phyloP scores from a whole-genome alignment of 1,284 basidiomycete species.

The Heterobasidion annosum region DNA sequence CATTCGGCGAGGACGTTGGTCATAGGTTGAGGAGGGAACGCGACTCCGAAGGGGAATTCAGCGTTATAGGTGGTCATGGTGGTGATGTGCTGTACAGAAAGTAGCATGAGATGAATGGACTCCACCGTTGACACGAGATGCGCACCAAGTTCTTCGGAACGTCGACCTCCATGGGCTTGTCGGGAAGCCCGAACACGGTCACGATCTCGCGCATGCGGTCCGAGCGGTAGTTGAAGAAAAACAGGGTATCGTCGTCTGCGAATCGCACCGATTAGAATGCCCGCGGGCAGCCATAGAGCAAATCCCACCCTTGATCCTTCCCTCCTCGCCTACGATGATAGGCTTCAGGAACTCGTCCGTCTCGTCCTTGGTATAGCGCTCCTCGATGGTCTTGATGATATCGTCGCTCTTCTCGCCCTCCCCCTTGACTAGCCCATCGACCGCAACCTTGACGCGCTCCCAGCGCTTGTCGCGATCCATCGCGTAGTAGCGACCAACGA shows the following conservation, averaged over 20 bases:
- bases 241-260: constrained; percentile 66
- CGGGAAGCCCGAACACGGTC: constrained; percentile 69
- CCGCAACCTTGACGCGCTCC: constrained; percentile 84
- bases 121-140: constrained; percentile 7
- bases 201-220: constrained; percentile 88
- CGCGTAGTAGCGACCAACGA: constrained; percentile 86
- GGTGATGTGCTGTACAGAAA: constrained; percentile 55
- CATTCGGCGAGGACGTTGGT: constrained; percentile 88
- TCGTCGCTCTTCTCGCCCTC: constrained; percentile 60
- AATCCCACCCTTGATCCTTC: constrained; percentile 65
- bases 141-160: constrained; percentile 77
- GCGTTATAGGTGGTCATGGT: constrained; percentile 92
- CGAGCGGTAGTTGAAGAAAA: constrained; percentile 94
- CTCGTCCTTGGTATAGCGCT: constrained; percentile 70
- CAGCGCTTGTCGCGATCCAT: constrained; percentile 96
- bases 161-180: constrained; percentile 75
- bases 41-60: constrained; percentile 79
- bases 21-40: constrained; percentile 87
- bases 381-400: constrained; percentile 59
- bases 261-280: neutral
- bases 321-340: constrained; percentile 76
- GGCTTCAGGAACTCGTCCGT: constrained; percentile 94
- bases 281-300: neutral
- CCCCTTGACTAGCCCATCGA: constrained; percentile 75
- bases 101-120: neutral